A percentile compares a stretch with the other conserved stretches of the same genome.
phyloP scores from a whole-genome alignment of 2,329 filamentous ascomycete genomes.

The Pyrenophora seminiperda region DNA sequence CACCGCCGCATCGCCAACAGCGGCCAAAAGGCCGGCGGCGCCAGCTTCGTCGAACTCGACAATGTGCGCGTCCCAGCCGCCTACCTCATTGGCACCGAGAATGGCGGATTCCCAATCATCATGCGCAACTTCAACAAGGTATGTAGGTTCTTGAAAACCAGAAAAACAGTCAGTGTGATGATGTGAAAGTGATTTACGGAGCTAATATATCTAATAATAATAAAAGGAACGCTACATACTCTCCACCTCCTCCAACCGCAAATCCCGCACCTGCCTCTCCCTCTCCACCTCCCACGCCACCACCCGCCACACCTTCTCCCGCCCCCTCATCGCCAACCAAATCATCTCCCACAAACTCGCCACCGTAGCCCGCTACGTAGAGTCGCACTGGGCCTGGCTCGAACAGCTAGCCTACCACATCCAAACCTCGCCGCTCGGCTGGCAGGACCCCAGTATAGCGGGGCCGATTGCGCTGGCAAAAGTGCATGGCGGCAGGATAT shows the following conservation, averaged over 20 bases:
- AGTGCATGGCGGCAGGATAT: slow-evolving; percentile 56
- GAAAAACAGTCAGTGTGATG: no score
- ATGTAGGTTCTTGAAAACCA: no score
- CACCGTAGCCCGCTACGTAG: slow-evolving; percentile 64
- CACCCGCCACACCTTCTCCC: slow-evolving; percentile 63
- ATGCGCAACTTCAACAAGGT: slow-evolving; percentile 61
- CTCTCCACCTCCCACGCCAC: slow-evolving; percentile 60
- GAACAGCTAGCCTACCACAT: slow-evolving; percentile 65
- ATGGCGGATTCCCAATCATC: slow-evolving; percentile 62
- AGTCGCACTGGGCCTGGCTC: slow-evolving; percentile 65
- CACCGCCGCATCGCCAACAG: slow-evolving; percentile 65
- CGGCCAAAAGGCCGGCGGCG: slow-evolving; percentile 69
- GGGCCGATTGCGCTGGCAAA: slow-evolving; percentile 53
- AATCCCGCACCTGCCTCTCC: slow-evolving; percentile 62
- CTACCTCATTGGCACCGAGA: slow-evolving; percentile 61
- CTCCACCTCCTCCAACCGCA: slow-evolving; percentile 61
- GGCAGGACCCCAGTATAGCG: slow-evolving; percentile 48
- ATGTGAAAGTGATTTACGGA: no score
- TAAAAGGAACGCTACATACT: slow-evolving; percentile 66
- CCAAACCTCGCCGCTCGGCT: slow-evolving; percentile 50
- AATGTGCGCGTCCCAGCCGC: slow-evolving; percentile 60
- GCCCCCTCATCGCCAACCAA: slow-evolving; percentile 62
- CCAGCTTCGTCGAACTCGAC: slow-evolving; percentile 62
- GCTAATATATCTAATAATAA: no score
- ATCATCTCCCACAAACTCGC: slow-evolving; percentile 65